Evolutionary conservation across 2,329 filamentous ascomycete genomes (phyloP), one percentile per base, ranked within the genome.

Genomic region (Colletotrichum spaethianum): DNA sequence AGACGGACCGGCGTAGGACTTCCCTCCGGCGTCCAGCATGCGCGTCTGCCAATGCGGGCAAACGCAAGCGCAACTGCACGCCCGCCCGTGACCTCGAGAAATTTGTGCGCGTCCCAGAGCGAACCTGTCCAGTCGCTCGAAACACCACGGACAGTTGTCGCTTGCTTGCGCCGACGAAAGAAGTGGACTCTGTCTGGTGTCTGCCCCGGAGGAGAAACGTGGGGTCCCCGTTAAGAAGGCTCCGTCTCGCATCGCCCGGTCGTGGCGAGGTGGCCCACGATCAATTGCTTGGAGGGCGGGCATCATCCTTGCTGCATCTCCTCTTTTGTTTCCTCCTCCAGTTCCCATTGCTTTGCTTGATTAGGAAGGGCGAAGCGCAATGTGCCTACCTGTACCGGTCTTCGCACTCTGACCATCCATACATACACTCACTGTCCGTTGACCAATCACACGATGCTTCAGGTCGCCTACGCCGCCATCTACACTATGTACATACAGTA

Each of bases 181-280:
- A 50, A 48, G 44, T n/a, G 42, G n/a, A 26, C 44, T 62, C 23
- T 53, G 16, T 26, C 40, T 33, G 14, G 18, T 59, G 53, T 48
- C 60, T 12, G 42, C 40, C 18, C 38, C 38, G 12, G 50, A 50
- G 40, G 16, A 63, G 55, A 71, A 61, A 67, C 63, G 50, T 61
- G 63, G 68, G 63, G 63, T 70, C n/a, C 68, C 56, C 44, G 36
- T 36, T 16, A 48, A 63, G 66, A 48, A 63, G 66, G 66, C 50
- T 60, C 20, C n/a, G 9, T n/a, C 28, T 33, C 28, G 18, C 28
- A 9, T 33, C 28, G n/a, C 26, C 50, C 28, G 48, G 18, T 53
- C 28, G 50, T 28, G 7, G 50, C 28, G 16, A 33, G 50, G 50
- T 28, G 7, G 48, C 26, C 26, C 48, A 52, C 28, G 28, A 16